Evolutionary conservation across 108 stramenopile genomes (phyloP).

Genomic region (Thalassiosira profunda): DNA sequence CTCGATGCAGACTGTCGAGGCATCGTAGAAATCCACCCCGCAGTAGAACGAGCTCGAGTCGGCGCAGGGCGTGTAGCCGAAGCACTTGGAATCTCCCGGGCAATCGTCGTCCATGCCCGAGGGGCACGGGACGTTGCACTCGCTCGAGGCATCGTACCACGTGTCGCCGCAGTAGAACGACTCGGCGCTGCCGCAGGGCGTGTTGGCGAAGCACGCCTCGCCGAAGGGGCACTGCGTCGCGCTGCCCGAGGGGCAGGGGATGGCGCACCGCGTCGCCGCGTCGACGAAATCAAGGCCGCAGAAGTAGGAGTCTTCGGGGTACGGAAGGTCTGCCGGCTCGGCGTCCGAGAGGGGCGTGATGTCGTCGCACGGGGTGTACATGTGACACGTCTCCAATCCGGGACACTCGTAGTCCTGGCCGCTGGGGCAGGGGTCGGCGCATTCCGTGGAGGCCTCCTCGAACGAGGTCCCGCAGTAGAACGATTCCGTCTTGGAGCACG

Average conservation of each 20-base stretch:
- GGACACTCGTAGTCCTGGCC: conserved; percentile 39
- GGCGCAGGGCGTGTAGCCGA: conserved; percentile 47
- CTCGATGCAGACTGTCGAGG: conserved; percentile 40
- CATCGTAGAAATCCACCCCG: conserved; percentile 47
- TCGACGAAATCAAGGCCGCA: conserved; percentile 46
- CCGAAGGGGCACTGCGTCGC: conserved; percentile 52
- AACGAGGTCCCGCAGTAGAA: conserved; percentile 49
- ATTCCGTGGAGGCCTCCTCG: conserved; percentile 45
- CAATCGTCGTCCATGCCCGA: conserved; percentile 48
- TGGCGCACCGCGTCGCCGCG: conserved; percentile 40
- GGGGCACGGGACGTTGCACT: conserved; percentile 45
- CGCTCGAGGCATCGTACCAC: conserved; percentile 53
- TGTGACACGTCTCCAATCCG: conserved; percentile 34
- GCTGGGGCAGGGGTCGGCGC: conserved; percentile 39
- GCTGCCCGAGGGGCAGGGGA: conserved; percentile 48
- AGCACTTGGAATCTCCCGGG: conserved; percentile 38
- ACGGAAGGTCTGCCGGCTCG: background rate
- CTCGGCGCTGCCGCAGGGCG: conserved; percentile 40
- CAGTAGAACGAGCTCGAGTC: conserved; percentile 50
- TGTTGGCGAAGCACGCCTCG: conserved; percentile 49
- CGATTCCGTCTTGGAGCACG: conserved; percentile 47
- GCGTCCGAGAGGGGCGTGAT: background rate
- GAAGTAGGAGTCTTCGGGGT: conserved; percentile 32
- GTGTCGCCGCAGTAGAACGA: conserved; percentile 48
- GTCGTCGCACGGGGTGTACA: conserved; percentile 49